Evolutionary conservation across 805 yeast genomes (phyloP), one percentile per base, ranked within the genome.

Genomic region (Schizosaccharomyces lindneri): DNA sequence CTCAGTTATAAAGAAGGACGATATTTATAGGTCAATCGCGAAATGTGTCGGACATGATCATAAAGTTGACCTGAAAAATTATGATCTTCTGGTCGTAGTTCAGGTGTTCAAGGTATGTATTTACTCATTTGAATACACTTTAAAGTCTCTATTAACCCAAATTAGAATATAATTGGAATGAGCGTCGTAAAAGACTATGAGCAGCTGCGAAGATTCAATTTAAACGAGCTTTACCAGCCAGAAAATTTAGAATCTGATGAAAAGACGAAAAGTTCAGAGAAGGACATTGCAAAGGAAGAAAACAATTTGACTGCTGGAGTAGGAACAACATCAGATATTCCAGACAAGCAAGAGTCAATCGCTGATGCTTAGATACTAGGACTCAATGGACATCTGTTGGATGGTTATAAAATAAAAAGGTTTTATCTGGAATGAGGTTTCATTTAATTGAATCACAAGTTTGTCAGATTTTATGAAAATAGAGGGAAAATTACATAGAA

Each of bases 91-190:
- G 66, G 79, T 93, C 59, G 69, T 90, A 61, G 84, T 93, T 2
- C 95, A 87, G 70, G 85, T 96, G 69, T 90, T 83, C 73, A 90
- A 89, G 64, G 66, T 66, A 46, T 1, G 63, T 43, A 27, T 48
- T 39, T 11, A 11, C 7, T n/a, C 51, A 19, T 29, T 9, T n/a
- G 21, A 11, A 19, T 5, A 21, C 29, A n/a, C 17, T n/a, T 43
- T 15, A 5, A 31, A 24, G 29, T 17, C 31, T 27, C 15, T 27
- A 59, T 48, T 21, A 19, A 21, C 13, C 59, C 21, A 2, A 17
- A n/a, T 24, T 46, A 64, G 73, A 84, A 81, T 64, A 85, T 85
- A 64, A 78, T 93, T 43, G 98, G 98, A 5, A 81, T 87, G 79
- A 77, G 93, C 65, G 90, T 88, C 5, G 87, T 87, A 1, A 61